phyloP scores from a whole-genome alignment of 169 alveolate species.

The Sarcocystis neurona region DNA sequence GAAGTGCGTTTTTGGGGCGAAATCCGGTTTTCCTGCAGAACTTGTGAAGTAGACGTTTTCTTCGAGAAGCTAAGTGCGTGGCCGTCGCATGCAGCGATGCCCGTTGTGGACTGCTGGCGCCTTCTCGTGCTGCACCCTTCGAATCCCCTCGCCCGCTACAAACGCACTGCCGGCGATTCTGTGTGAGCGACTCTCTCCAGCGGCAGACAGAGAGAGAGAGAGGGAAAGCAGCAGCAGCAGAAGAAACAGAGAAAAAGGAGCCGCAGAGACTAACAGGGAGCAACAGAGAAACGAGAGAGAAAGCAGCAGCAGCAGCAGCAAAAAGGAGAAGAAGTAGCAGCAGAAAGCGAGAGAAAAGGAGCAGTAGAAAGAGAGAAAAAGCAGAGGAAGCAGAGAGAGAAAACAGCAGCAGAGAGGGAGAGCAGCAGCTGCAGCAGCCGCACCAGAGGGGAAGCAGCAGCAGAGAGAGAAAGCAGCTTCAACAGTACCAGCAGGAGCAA shows the following conservation, averaged over 20 bases:
- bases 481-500: too few species aligned
- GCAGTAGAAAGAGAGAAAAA: too few species aligned
- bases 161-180: slow-evolving; percentile 19
- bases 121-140: slow-evolving; percentile 40
- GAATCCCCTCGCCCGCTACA: slow-evolving; percentile 23
- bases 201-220: too few species aligned
- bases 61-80: slow-evolving; percentile 36
- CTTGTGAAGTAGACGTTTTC: slow-evolving; percentile 50
- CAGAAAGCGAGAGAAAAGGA: too few species aligned
- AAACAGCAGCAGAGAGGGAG: too few species aligned
- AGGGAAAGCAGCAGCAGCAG: too few species aligned
- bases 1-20: background rate
- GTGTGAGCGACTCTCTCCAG: slow-evolving; percentile 44
- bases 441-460: too few species aligned
- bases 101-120: slow-evolving; percentile 59
- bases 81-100: slow-evolving; percentile 34
- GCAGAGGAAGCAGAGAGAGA: too few species aligned
- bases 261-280: background rate
- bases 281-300: background rate
- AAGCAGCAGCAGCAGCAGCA: background rate
- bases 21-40: slow-evolving; percentile 32
- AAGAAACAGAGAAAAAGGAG: background rate
- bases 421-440: too few species aligned
- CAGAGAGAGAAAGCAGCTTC: too few species aligned
- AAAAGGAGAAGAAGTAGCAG: background rate